Evolutionary conservation across 2,329 filamentous ascomycete species (phyloP).

Genomic region (Fusarium sp.): DNA sequence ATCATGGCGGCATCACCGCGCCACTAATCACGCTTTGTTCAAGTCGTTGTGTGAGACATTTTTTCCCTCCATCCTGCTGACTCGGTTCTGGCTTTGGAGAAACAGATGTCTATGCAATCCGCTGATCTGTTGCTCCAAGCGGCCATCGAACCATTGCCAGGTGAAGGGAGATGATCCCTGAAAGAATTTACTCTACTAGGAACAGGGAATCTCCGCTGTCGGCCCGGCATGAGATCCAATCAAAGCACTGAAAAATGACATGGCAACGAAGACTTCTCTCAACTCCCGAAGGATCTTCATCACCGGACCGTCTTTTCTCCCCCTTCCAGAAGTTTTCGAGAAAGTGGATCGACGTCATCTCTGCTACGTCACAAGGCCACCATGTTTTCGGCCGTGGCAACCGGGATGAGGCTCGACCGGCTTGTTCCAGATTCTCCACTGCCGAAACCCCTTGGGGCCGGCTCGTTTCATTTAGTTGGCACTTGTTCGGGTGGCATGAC

Average conservation of each 20-base stretch:
- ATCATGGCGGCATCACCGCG: constrained; percentile 11
- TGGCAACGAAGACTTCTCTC: not conserved
- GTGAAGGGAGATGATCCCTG: not conserved
- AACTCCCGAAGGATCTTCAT: constrained; percentile 25
- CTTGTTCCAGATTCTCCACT: not conserved
- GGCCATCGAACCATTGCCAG: constrained; percentile 22
- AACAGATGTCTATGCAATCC: not conserved
- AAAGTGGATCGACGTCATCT: not conserved
- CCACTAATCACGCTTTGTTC: constrained; percentile 12
- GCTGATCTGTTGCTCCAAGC: constrained; percentile 4
- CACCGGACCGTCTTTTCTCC: constrained; percentile 20
- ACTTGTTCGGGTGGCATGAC: not conserved
- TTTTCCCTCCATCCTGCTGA: not conserved
- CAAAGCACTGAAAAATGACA: not conserved
- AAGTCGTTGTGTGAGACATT: constrained; percentile 15
- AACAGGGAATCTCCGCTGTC: constrained; percentile 12
- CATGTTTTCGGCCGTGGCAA: not conserved
- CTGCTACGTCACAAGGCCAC: constrained; percentile 19
- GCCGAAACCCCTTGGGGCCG: not conserved
- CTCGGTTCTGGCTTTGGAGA: not conserved
- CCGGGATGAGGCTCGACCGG: not conserved
- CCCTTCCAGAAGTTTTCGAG: constrained; percentile 35
- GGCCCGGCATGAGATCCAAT: constrained; percentile 24
- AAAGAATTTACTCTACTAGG: not conserved
- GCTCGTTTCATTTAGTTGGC: not conserved